Base-by-base conservation (phyloP, 345 rosid genomes). In the Boechera stricta region DNA sequence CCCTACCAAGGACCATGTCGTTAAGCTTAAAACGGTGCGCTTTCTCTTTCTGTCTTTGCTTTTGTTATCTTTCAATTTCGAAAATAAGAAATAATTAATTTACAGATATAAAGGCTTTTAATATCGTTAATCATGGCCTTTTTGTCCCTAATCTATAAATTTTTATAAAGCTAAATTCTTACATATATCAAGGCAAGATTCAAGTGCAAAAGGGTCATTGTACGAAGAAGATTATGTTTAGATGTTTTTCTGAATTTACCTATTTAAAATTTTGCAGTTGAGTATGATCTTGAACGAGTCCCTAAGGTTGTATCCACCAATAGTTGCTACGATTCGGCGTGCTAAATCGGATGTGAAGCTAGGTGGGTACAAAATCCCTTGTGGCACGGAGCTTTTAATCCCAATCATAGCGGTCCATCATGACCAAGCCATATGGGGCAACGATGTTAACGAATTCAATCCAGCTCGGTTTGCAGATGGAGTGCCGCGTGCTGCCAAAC, bases 391-490 rank as follows among this genome's bases (percentile, higher is more conserved):
- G 77, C 74, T 94, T 7, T 29, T 86, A 54, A 80, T 94, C 57
- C 98, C 95, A 4, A 84, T 92, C 73, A 32, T 91, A 18, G 90
- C 90, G 74, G 86, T 92, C n/a, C 97, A 94, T 69, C 89, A 88
- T 53, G 86, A 90, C 71, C 90, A 85, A 79, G 84, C 84, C 4
- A 83, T 84, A 2, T 92, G 98, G 97, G 97, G 98, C 0, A 82
- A 79, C 26, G 90, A 90, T 21, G 95, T 88, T 0, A 87, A 87
- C 45, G 95, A 90, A 73, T 90, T 92, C 84, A 89, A 92, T 57
- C 98, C 98, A 8, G 77, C 18, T 11, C 82, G 97, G 60, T 94
- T 94, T 67, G 56, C 83, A 0, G 82, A 87, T 21, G 98, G 98
- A 0, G 88, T 90, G 48, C 82, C 92, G 21, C 84, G 89, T 35